Percentiles rank a stretch among this genome's conserved stretches.
phyloP scores from a whole-genome alignment of 306 rosid species.

The Corylus avellana region DNA sequence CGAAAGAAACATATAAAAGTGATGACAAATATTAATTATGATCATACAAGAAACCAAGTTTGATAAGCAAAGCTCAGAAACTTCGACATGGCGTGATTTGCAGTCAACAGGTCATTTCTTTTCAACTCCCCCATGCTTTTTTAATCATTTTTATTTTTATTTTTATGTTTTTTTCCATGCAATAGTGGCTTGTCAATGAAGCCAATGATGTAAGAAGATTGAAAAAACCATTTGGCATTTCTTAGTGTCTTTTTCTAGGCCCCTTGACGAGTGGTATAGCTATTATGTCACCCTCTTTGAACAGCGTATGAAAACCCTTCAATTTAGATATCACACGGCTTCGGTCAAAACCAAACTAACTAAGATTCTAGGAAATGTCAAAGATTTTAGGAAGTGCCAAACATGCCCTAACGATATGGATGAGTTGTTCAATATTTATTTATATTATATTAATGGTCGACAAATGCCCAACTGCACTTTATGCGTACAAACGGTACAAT shows the following conservation, averaged over 20 bases:
- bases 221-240: slow-evolving; percentile 32
- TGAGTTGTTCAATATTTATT: not conserved
- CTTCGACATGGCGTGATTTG: not conserved
- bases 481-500: not conserved
- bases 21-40: not conserved
- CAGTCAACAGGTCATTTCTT: not conserved
- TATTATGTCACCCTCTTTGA: slow-evolving; percentile 47
- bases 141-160: slow-evolving; percentile 1
- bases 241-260: slow-evolving; percentile 32
- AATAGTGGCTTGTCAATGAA: slow-evolving; percentile 29
- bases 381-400: slow-evolving; percentile 18
- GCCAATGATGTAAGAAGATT: slow-evolving; percentile 56
- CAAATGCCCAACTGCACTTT: not conserved
- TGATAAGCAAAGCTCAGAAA: slow-evolving; percentile 29
- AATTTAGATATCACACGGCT: slow-evolving; percentile 10
- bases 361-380: slow-evolving; percentile 43
- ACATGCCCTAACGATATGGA: too few species aligned
- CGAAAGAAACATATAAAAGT: slow-evolving; percentile 14
- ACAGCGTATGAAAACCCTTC: slow-evolving; percentile 35
- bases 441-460: not conserved
- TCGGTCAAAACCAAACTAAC: slow-evolving; percentile 61
- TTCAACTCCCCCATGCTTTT: slow-evolving; percentile 2
- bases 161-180: not conserved
- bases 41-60: slow-evolving; percentile 35
- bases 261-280: slow-evolving; percentile 33